Conservation (phyloP, 768 basidiomycete genomes). For the Lentinula boryana region DNA sequence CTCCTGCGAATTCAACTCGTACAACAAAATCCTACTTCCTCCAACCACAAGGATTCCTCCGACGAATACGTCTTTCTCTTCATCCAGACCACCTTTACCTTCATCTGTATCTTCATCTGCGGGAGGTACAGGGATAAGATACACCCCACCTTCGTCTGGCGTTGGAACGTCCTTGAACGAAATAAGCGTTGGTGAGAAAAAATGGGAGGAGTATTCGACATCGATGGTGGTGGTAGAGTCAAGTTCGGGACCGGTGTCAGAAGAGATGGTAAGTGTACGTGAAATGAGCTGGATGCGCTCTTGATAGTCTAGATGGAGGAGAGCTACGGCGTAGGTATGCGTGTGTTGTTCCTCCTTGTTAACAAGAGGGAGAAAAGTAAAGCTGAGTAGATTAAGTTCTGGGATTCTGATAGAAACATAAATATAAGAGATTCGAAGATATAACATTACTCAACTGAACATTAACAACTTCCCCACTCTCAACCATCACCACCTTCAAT, state of each 20-base stretch:
- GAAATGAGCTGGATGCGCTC: constrained; percentile 57
- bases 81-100: constrained; percentile 17
- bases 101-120: constrained; percentile 19
- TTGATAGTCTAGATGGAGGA: constrained; percentile 62
- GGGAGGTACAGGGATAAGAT: constrained; percentile 28
- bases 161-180: constrained; percentile 41
- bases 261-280: constrained; percentile 45
- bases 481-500: constrained; percentile 56
- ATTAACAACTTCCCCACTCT: constrained; percentile 58
- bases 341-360: constrained; percentile 22
- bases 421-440: constrained; percentile 1
- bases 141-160: constrained; percentile 33
- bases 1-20: constrained; percentile 44
- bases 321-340: constrained; percentile 42
- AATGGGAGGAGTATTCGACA: constrained; percentile 28
- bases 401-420: constrained; percentile 36
- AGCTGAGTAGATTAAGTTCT: constrained; percentile 62
- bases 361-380: constrained; percentile 51
- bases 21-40: constrained; percentile 58
- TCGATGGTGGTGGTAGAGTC: constrained; percentile 18
- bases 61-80: constrained; percentile 25
- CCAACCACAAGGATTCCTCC: constrained; percentile 74
- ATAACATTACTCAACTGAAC: constrained; percentile 43
- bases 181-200: constrained; percentile 49
- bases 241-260: constrained; percentile 39